These are phyloP conservation scores for Candida michaelii DNA, from an alignment of 805 yeast genomes.

Conservation along the genomic window DNA sequence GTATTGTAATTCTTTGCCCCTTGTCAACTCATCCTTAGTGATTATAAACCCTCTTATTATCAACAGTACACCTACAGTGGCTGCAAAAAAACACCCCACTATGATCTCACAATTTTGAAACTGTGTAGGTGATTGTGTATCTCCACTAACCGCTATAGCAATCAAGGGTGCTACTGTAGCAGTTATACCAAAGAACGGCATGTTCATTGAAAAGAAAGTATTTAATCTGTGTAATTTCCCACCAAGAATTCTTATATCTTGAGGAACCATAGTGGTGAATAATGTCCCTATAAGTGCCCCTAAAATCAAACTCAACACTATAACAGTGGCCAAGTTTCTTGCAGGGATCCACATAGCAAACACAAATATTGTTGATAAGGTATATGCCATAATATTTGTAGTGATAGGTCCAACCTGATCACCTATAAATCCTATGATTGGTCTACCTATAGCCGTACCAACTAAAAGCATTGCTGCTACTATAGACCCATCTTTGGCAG, in stretches of 20 bases:
- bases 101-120: conserved; percentile 56
- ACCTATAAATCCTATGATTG: conserved; percentile 49
- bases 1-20: not conserved
- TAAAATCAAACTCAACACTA: conserved; percentile 49
- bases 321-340: conserved; percentile 55
- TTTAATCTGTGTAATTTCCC: conserved; percentile 51
- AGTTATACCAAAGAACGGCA: conserved; percentile 51
- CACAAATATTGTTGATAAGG: conserved; percentile 26
- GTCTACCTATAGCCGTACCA: conserved; percentile 58
- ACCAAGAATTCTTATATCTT: conserved; percentile 47
- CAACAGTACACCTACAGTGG: conserved; percentile 44
- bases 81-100: conserved; percentile 47
- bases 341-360: conserved; percentile 49
- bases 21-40: conserved; percentile 39
- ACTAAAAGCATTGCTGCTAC: conserved; percentile 63
- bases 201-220: conserved; percentile 49
- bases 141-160: conserved; percentile 39
- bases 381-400: conserved; percentile 28
- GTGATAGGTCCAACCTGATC: conserved; percentile 56
- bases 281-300: conserved; percentile 64
- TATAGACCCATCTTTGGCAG: conserved; percentile 52
- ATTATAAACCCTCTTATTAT: conserved; percentile 55
- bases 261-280: conserved; percentile 55
- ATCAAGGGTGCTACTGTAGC: conserved; percentile 59
- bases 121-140: conserved; percentile 33